These are phyloP conservation scores for Didymella keratinophila DNA, from an alignment of 2,329 filamentous ascomycete species.

Conservation along the genomic window DNA sequence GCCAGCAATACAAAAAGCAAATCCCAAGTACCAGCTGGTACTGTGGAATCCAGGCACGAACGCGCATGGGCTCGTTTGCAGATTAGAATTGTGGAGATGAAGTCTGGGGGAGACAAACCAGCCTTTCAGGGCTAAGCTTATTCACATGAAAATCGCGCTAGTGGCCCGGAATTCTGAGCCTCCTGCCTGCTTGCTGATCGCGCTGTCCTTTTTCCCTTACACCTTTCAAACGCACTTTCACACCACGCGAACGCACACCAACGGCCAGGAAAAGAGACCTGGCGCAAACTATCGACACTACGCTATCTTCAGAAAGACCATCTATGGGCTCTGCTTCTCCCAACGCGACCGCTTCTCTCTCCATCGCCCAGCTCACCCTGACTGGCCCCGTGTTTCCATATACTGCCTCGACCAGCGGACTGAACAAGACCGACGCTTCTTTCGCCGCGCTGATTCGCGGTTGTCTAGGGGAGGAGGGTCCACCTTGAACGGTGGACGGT, in stretches of 20 bases:
- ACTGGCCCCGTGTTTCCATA: constrained; percentile 46
- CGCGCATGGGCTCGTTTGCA: constrained; percentile 9
- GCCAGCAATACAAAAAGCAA: constrained; percentile 5
- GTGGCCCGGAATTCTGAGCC: constrained; percentile 30
- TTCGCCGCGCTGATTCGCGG: constrained; percentile 57
- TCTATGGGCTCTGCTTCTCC: constrained; percentile 56
- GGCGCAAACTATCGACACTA: constrained; percentile 35
- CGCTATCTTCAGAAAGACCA: constrained; percentile 41
- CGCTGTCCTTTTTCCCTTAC: constrained; percentile 27
- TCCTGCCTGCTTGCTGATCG: constrained; percentile 26
- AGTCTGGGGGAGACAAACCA: constrained; percentile 27
- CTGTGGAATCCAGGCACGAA: constrained; percentile 16
- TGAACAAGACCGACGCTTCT: constrained; percentile 55
- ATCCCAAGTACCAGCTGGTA: background rate
- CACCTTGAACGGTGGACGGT: constrained; percentile 64
- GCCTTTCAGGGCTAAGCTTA: constrained; percentile 28
- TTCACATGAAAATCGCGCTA: constrained; percentile 37
- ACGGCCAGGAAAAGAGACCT: constrained; percentile 43
- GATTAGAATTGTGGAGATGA: constrained; percentile 17
- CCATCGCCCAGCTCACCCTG: constrained; percentile 44
- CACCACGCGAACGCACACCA: constrained; percentile 24
- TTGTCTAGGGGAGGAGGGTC: constrained; percentile 58
- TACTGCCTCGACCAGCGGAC: constrained; percentile 46
- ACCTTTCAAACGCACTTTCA: constrained; percentile 29
- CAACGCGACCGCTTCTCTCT: constrained; percentile 42